Conservation (phyloP, 805 yeast genomes). For the Tetrapisispora pingtungensis region DNA sequence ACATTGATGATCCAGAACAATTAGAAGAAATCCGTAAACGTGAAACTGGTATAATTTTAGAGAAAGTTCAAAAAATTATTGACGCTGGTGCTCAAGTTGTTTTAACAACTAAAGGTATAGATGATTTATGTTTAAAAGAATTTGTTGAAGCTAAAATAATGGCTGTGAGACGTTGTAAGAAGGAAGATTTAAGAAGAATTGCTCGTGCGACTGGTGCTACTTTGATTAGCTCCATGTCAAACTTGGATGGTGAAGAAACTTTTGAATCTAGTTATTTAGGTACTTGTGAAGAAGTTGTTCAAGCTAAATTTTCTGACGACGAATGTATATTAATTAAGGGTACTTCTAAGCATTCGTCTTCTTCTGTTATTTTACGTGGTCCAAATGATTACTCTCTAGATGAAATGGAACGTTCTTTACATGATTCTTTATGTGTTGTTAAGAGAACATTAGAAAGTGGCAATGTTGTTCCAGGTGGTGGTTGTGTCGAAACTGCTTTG, state of each 20-base stretch:
- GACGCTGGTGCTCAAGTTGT: slow-evolving; percentile 89
- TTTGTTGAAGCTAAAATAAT: slow-evolving; percentile 85
- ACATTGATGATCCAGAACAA: slow-evolving; percentile 95
- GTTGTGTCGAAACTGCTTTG: slow-evolving; percentile 96
- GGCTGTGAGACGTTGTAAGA: slow-evolving; percentile 95
- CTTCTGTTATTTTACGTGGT: slow-evolving; percentile 89
- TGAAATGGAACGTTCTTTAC: slow-evolving; percentile 97
- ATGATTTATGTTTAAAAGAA: slow-evolving; percentile 82
- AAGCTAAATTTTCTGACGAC: slow-evolving; percentile 87
- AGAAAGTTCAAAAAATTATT: slow-evolving; percentile 71
- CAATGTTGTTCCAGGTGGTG: slow-evolving; percentile 95
- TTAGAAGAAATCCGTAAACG: slow-evolving; percentile 85
- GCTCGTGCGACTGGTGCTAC: slow-evolving; percentile 98
- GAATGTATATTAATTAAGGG: slow-evolving; percentile 91
- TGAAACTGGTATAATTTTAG: slow-evolving; percentile 77
- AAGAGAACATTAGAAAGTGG: slow-evolving; percentile 95
- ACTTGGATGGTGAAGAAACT: slow-evolving; percentile 91
- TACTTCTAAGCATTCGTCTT: slow-evolving; percentile 80
- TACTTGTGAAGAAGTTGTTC: slow-evolving; percentile 80
- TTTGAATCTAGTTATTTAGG: slow-evolving; percentile 82
- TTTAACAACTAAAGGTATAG: slow-evolving; percentile 89
- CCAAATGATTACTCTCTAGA: slow-evolving; percentile 91
- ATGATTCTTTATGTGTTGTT: slow-evolving; percentile 88
- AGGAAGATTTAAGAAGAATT: slow-evolving; percentile 91
- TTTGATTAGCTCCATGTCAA: slow-evolving; percentile 73